Evolutionary conservation across 345 rosid species (phyloP).

Genomic region (Atalantia buxifolia): DNA sequence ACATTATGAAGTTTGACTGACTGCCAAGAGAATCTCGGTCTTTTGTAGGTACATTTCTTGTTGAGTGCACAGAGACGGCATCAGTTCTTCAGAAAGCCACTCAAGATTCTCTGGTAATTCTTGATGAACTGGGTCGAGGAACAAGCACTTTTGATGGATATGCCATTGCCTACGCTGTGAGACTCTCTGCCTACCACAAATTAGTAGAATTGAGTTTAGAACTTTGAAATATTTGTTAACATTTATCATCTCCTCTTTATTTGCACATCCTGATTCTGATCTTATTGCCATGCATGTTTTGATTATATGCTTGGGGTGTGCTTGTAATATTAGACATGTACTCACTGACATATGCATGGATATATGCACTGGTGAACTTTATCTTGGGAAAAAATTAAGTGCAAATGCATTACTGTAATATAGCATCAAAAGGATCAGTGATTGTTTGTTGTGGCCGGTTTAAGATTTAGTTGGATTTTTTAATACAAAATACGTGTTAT

Average conservation of each 20-base stretch:
- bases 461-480: neutral
- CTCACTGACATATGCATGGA: neutral
- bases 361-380: neutral
- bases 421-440: neutral
- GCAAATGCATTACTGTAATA: neutral
- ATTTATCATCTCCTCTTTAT: neutral
- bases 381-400: neutral
- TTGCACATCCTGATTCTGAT: neutral
- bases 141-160: slow-evolving; percentile 98
- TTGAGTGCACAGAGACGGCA: slow-evolving; percentile 95
- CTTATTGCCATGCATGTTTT: neutral
- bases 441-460: neutral
- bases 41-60: slow-evolving; percentile 78
- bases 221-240: neutral
- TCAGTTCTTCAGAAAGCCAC: slow-evolving; percentile 94
- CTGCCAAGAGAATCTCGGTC: neutral
- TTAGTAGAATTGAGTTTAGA: neutral
- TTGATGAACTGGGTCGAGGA: slow-evolving; percentile 95
- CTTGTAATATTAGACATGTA: neutral
- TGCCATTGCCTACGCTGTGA: slow-evolving; percentile 91
- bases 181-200: slow-evolving; percentile 4
- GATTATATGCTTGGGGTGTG: neutral
- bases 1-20: slow-evolving; percentile 17
- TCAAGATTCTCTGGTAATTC: slow-evolving; percentile 84
- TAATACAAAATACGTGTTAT: neutral